Conservation (phyloP, 345 rosid species). For the Excoecaria cochinchinensis region DNA sequence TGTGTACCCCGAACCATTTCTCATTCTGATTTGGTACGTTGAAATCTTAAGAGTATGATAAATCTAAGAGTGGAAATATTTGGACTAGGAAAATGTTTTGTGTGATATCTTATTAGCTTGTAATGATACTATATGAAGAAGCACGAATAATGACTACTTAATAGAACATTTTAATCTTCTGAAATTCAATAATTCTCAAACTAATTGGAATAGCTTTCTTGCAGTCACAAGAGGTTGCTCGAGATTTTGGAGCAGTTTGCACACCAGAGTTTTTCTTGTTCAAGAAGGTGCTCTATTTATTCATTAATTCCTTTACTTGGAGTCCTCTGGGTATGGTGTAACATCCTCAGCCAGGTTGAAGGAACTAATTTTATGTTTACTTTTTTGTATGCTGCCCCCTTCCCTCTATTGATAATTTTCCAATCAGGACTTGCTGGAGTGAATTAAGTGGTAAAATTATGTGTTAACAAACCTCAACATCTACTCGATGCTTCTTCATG, state of each 20-base stretch:
- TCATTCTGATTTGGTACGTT: neutral
- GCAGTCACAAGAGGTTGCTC: slow-evolving; percentile 83
- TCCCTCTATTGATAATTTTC: neutral
- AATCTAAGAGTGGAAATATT: neutral
- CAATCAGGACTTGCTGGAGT: neutral
- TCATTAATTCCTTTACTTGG: slow-evolving; percentile 5
- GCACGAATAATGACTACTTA: neutral
- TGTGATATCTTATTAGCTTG: neutral
- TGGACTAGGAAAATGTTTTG: neutral
- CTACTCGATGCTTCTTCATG: neutral
- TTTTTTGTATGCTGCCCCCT: neutral
- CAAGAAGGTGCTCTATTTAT: slow-evolving; percentile 54
- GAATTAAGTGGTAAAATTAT: neutral
- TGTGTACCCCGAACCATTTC: neutral
- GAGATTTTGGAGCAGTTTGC: slow-evolving; percentile 78
- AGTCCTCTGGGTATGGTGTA: neutral
- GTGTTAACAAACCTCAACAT: neutral
- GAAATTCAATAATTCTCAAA: neutral
- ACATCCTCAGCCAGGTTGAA: neutral
- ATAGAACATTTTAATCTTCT: neutral
- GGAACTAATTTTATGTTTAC: neutral
- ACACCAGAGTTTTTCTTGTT: slow-evolving; percentile 86
- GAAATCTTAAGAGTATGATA: neutral
- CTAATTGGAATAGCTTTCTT: slow-evolving; percentile 7
- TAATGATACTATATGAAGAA: neutral